Base-by-base conservation (phyloP, 1,284 basidiomycete genomes). In the Apiotrichum laibachii region DNA sequence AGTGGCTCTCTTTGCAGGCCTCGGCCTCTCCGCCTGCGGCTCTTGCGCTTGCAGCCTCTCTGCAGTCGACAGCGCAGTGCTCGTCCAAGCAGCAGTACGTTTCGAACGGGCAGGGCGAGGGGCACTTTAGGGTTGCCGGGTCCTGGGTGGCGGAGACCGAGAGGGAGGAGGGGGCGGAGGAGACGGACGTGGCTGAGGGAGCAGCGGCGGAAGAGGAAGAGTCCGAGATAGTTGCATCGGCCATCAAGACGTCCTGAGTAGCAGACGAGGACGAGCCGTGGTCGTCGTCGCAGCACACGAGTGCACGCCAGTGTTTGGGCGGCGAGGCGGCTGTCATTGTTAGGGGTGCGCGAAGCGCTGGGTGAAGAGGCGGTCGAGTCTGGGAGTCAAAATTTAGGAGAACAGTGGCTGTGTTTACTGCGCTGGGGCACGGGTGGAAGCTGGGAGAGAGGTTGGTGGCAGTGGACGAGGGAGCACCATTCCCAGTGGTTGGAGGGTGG, bases 201-300 rank as follows among this genome's bases (percentile, higher is more conserved):
- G 42, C 21, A 21, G 44, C 31, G 21, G 16, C n/a, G 22, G 60
- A 56, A 11, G 33, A 26, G 15, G 46, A n/a, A 18, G 51, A 31
- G 12, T 12, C 22, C 19, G 37, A 34, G 31, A n/a, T 15, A 8
- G n/a, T 35, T 37, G 19, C 40, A 37, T 33, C 44, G 22, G 37
- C 39, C 48, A 37, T 44, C 44, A 52, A 31, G 18, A 47, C 50
- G 47, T 13, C 37, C 11, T 39, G 13, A 4, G 40, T 5, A 1
- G 3, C n/a, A 5, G 43, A n/a, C 19, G 43, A n/a, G 19, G 45
- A 47, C 34, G 53, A 39, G 18, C 65, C 66, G 58, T 75, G 74
- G 40, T 72, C 65, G 15, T 60, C 52, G 55, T 76, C 74, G 53
- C 74, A 76, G 63, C 74, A 76, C 22, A 75, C 71, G 46, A 65